These are phyloP conservation scores for Tylopilus felleus DNA, from an alignment of 768 basidiomycete species.

Conservation along the genomic window DNA sequence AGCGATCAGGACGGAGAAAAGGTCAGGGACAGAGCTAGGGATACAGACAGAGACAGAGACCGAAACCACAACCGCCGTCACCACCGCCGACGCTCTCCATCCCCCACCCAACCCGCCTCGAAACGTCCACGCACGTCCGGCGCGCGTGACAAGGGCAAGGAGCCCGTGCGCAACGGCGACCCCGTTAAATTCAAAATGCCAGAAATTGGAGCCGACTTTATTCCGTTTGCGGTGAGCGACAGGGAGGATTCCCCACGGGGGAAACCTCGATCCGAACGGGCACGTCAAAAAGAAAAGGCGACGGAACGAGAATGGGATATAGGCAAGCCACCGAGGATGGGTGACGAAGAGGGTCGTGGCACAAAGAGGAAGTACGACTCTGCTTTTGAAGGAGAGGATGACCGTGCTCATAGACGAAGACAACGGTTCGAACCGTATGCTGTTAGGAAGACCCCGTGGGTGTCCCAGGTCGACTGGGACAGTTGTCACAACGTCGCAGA, in stretches of 20 bases:
- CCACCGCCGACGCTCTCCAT: constrained; percentile 11
- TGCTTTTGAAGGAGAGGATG: constrained; percentile 44
- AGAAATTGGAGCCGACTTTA: constrained; percentile 31
- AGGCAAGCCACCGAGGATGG: constrained; percentile 29
- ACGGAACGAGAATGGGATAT: constrained; percentile 41
- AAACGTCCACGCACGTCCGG: constrained; percentile 19
- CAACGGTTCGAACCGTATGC: constrained; percentile 50
- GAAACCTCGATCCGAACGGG: constrained; percentile 15
- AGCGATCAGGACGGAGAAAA: constrained; percentile 3
- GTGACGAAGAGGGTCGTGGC: constrained; percentile 23
- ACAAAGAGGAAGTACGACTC: constrained; percentile 48
- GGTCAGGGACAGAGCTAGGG: not conserved
- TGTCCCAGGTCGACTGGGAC: constrained; percentile 65
- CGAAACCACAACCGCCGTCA: not conserved
- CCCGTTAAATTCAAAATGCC: constrained; percentile 4
- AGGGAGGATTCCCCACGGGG: constrained; percentile 7
- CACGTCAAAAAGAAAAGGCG: constrained; percentile 18
- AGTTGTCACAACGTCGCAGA: constrained; percentile 76
- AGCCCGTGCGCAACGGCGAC: constrained; percentile 1
- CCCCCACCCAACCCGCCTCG: constrained; percentile 11
- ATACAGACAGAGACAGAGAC: not conserved
- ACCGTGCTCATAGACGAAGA: constrained; percentile 38
- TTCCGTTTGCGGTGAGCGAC: constrained; percentile 26
- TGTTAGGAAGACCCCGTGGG: constrained; percentile 66
- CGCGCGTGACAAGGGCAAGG: constrained; percentile 19